Percentiles rank a stretch among this genome's conserved stretches.
Conservation (phyloP, 2,329 filamentous ascomycete genomes). For the Zarea fungicola region DNA sequence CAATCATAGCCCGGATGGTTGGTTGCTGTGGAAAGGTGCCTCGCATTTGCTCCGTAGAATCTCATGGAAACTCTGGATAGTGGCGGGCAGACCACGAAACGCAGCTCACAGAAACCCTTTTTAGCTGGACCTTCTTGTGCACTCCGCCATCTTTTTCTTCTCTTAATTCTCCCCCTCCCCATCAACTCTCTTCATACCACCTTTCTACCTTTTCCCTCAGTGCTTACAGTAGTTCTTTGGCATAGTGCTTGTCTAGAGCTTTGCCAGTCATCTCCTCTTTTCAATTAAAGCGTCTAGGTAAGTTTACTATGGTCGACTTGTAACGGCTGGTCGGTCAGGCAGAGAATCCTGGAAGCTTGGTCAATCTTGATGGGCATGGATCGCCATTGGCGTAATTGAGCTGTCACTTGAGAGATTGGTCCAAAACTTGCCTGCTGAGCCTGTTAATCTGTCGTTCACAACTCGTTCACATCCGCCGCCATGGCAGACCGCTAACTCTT, state of each 20-base stretch:
- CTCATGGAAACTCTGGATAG: slow-evolving; percentile 39
- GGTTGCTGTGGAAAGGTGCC: slow-evolving; percentile 22
- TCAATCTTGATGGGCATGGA: not conserved
- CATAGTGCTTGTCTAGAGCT: slow-evolving; percentile 21
- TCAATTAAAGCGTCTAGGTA: slow-evolving; percentile 20
- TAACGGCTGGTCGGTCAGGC: not conserved
- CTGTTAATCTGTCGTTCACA: too few species aligned
- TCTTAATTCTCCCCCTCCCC: slow-evolving; percentile 19
- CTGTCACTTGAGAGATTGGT: too few species aligned
- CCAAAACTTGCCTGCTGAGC: too few species aligned
- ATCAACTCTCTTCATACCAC: slow-evolving; percentile 15
- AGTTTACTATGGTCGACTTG: slow-evolving; percentile 11
- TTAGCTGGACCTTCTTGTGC: slow-evolving; percentile 25
- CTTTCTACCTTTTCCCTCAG: slow-evolving; percentile 17
- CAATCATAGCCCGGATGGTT: slow-evolving; percentile 16
- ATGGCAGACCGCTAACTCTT: slow-evolving; percentile 14
- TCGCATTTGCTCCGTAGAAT: slow-evolving; percentile 33
- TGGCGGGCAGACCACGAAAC: slow-evolving; percentile 21
- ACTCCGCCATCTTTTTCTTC: slow-evolving; percentile 16
- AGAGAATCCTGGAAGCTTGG: too few species aligned
- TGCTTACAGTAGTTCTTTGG: slow-evolving; percentile 23
- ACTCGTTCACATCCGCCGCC: too few species aligned
- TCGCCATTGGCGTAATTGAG: not conserved
- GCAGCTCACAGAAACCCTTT: slow-evolving; percentile 28
- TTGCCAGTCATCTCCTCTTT: slow-evolving; percentile 14